A percentile compares a stretch with the other conserved stretches of the same genome.
These are phyloP conservation scores for Globisporangium emineosum DNA, from an alignment of 352 stramenopile genomes.

Conservation along the genomic window DNA sequence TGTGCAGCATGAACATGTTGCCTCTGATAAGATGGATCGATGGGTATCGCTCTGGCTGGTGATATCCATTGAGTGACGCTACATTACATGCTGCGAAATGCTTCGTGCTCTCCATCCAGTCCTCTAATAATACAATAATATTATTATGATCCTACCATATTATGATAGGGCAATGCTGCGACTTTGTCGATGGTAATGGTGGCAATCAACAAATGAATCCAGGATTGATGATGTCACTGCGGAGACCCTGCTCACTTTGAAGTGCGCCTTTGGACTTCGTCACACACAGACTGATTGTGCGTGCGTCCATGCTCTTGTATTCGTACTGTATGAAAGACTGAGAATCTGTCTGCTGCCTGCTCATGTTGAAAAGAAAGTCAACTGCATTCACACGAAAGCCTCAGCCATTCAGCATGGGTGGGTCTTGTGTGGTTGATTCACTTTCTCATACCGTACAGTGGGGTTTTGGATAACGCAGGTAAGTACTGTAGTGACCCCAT, in stretches of 20 bases:
- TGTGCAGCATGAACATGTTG: neutral
- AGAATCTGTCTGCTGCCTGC: neutral
- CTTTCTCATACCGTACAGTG: no score
- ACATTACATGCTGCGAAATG: no score
- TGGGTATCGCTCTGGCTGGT: no score
- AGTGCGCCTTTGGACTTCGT: neutral
- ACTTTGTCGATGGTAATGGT: neutral
- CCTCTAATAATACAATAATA: no score
- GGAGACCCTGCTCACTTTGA: neutral
- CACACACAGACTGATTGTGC: neutral
- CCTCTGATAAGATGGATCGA: neutral
- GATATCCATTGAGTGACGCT: no score
- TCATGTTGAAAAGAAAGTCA: no score
- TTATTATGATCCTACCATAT: neutral
- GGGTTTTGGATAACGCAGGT: neutral
- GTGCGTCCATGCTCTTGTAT: no score
- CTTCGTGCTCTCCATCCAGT: no score
- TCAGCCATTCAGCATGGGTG: no score
- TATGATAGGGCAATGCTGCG: neutral
- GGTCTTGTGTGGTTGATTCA: no score
- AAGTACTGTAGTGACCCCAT: neutral
- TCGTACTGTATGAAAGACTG: neutral
- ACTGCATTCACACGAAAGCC: neutral
- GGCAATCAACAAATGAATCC: slow-evolving; percentile 16
- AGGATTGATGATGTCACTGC: neutral